Conservation (phyloP, 2,329 filamentous ascomycete species). For the Nemania abortiva region DNA sequence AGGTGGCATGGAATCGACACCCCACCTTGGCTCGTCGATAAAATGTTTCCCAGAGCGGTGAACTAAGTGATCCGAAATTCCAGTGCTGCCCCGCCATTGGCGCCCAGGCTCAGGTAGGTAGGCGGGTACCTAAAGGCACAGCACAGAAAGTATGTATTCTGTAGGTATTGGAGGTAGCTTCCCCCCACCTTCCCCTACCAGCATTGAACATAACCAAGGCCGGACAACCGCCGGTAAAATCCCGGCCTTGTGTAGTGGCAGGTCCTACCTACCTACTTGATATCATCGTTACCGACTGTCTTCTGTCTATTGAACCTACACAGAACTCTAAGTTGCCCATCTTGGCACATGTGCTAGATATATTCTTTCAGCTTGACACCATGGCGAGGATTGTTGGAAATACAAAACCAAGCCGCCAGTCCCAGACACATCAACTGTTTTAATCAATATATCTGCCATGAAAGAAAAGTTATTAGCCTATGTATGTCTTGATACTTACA, state of each 20-base stretch:
- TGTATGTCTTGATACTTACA: conserved; percentile 7
- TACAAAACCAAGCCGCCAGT: not conserved
- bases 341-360: not conserved
- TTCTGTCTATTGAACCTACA: not conserved
- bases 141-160: too few species aligned
- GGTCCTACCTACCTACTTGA: conserved; percentile 1
- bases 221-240: conserved; percentile 23
- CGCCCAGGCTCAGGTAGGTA: not conserved
- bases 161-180: not conserved
- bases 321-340: not conserved
- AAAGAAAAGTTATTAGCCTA: conserved; percentile 5
- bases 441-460: not conserved
- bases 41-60: conserved; percentile 39
- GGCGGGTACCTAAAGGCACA: not conserved
- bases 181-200: not conserved
- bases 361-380: not conserved
- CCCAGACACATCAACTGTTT: not conserved
- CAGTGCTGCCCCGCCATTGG: conserved; percentile 35
- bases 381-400: not conserved
- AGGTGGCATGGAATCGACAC: conserved; percentile 39
- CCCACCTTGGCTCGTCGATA: conserved; percentile 37
- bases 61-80: conserved; percentile 33
- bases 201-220: not conserved
- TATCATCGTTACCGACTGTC: not conserved
- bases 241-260: conserved; percentile 4